These are phyloP conservation scores for Cytospora schulzeri DNA, from an alignment of 2,329 filamentous ascomycete genomes.

Conservation along the genomic window DNA sequence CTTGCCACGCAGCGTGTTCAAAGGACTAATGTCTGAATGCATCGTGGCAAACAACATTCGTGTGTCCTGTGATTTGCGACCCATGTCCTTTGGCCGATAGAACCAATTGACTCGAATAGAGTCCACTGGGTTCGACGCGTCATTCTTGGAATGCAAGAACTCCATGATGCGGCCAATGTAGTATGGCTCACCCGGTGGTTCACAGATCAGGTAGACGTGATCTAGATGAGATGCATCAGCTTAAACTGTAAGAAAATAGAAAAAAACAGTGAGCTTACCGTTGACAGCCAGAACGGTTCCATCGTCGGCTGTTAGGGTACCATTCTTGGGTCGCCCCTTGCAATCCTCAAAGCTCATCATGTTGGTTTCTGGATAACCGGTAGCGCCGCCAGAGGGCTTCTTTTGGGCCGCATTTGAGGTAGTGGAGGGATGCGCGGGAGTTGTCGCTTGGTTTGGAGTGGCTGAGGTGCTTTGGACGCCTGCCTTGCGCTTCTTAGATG, in stretches of 20 bases:
- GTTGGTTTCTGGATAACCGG: constrained; percentile 68
- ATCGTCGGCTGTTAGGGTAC: constrained; percentile 85
- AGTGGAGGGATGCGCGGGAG: constrained; percentile 26
- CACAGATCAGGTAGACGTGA: constrained; percentile 94
- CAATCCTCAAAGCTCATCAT: constrained; percentile 85
- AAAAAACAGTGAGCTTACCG: constrained; percentile 61
- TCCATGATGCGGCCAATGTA: constrained; percentile 99
- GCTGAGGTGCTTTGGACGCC: constrained; percentile 43
- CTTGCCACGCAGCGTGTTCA: constrained; percentile 90
- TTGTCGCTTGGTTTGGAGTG: constrained; percentile 30
- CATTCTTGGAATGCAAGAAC: constrained; percentile 82
- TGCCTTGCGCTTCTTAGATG: constrained; percentile 85
- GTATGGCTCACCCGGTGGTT: constrained; percentile 96
- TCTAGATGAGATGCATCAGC: constrained; percentile 42
- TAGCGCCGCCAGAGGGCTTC: constrained; percentile 30
- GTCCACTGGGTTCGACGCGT: constrained; percentile 74
- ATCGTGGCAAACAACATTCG: constrained; percentile 93
- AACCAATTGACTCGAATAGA: constrained; percentile 98
- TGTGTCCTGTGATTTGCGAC: constrained; percentile 86
- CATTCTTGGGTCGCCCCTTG: constrained; percentile 69
- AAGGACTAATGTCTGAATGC: constrained; percentile 94
- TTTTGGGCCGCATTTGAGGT: constrained; percentile 34
- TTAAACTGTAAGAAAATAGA: constrained; percentile 5
- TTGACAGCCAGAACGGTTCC: constrained; percentile 82
- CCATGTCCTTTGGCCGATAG: constrained; percentile 94